phyloP scores from a whole-genome alignment of 805 yeast species.

The Pichia californica region DNA sequence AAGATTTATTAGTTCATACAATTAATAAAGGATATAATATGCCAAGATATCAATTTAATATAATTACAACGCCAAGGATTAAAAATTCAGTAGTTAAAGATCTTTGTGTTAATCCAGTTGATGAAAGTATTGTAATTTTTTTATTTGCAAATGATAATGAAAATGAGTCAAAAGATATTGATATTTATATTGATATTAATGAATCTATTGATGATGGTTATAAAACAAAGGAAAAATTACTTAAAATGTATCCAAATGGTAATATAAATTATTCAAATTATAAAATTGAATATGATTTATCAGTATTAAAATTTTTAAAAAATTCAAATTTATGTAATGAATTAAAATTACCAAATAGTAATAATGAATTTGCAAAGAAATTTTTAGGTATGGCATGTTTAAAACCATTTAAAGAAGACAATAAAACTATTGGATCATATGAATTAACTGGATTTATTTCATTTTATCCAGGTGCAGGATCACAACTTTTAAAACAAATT shows the following conservation, averaged over 20 bases:
- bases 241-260: constrained; percentile 10
- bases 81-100: constrained; percentile 24
- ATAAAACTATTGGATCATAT: constrained; percentile 12
- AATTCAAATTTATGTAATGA: constrained; percentile 6
- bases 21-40: constrained; percentile 47
- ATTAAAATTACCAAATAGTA: constrained; percentile 23
- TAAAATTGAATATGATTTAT: neutral
- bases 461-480: constrained; percentile 34
- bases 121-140: constrained; percentile 20
- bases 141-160: constrained; percentile 20
- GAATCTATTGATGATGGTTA: constrained; percentile 15
- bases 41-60: constrained; percentile 37
- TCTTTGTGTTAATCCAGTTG: constrained; percentile 21
- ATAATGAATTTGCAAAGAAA: constrained; percentile 11
- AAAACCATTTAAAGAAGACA: constrained; percentile 20
- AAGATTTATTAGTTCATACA: constrained; percentile 23
- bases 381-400: constrained; percentile 33
- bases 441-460: constrained; percentile 52
- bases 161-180: neutral
- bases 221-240: constrained; percentile 16
- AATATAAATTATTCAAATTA: constrained; percentile 14
- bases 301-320: neutral
- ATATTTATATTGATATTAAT: constrained; percentile 1
- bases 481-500: constrained; percentile 17
- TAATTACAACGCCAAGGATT: constrained; percentile 39